Evolutionary conservation across 768 basidiomycete species (phyloP).

Genomic region (Leccinellum luteum): DNA sequence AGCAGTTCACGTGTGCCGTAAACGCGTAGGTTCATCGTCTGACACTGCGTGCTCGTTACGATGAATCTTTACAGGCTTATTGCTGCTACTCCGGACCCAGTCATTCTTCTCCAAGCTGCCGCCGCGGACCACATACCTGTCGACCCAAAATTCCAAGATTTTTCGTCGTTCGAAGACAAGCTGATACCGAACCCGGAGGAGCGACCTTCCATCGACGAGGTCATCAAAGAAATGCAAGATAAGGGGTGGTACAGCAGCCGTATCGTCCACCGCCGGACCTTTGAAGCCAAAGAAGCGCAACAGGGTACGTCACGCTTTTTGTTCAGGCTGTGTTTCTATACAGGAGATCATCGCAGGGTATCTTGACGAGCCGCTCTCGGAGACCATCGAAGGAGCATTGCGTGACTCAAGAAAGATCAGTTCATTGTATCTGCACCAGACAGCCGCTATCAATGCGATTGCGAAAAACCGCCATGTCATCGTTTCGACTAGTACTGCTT

Average conservation of each 20-base stretch:
- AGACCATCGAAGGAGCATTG: conserved; percentile 53
- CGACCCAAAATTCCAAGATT: conserved; percentile 38
- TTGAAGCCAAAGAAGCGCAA: conserved; percentile 50
- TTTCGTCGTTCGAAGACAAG: conserved; percentile 5
- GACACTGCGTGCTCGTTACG: neutral
- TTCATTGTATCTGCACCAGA: conserved; percentile 68
- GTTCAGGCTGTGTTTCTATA: too few relatives aligned
- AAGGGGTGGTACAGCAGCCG: conserved; percentile 71
- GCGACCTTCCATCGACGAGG: conserved; percentile 54
- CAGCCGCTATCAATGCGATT: conserved; percentile 65
- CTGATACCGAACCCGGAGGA: conserved; percentile 40
- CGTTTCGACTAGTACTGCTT: conserved; percentile 87
- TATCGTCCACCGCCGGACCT: conserved; percentile 55
- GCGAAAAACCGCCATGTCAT: conserved; percentile 65
- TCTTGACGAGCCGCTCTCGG: conserved; percentile 58
- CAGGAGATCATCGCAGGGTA: conserved; percentile 31
- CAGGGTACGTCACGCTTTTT: conserved; percentile 41
- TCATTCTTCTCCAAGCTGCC: conserved; percentile 60
- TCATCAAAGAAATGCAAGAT: conserved; percentile 56
- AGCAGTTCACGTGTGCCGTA: conserved; percentile 60
- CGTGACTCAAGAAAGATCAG: conserved; percentile 56
- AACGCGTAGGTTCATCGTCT: conserved; percentile 50
- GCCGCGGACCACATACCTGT: conserved; percentile 71
- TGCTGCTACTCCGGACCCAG: conserved; percentile 58
- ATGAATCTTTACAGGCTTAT: conserved; percentile 47